phyloP scores from a whole-genome alignment of 2,329 filamentous ascomycete species.

The Aspergillus terreus region DNA sequence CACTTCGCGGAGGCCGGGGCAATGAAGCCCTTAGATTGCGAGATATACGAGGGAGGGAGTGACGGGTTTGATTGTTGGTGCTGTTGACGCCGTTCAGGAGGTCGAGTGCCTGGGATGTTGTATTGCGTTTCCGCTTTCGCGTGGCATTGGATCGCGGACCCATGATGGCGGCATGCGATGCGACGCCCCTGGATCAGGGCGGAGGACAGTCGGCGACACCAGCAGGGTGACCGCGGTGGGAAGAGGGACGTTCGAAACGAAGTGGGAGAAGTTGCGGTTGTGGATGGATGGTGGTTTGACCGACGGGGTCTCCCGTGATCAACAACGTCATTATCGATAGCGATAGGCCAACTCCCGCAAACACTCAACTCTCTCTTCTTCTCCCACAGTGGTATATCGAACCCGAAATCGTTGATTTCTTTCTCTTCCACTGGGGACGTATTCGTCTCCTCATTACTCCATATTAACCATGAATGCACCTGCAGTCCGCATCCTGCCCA shows the following conservation, averaged over 20 bases:
- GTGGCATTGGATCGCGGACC: slow-evolving; percentile 5
- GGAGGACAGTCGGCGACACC: too few species aligned
- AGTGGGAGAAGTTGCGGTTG: background rate
- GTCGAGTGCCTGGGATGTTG: slow-evolving; percentile 15
- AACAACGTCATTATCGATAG: slow-evolving; percentile 6
- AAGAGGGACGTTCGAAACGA: background rate
- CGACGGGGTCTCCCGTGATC: slow-evolving; percentile 4
- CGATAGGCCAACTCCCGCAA: background rate
- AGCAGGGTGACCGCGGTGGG: background rate
- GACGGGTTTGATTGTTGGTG: background rate
- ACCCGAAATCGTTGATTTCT: background rate
- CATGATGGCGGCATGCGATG: background rate
- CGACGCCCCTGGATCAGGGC: too few species aligned
- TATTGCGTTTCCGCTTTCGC: slow-evolving; percentile 13
- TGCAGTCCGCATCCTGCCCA: slow-evolving; percentile 36
- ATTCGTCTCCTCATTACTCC: background rate
- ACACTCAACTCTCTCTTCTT: background rate
- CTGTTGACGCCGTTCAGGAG: slow-evolving; percentile 19
- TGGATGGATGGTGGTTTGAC: background rate
- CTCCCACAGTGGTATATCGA: background rate
- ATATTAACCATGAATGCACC: slow-evolving; percentile 21
- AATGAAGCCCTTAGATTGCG: background rate
- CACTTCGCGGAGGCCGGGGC: slow-evolving; percentile 1
- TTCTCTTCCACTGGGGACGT: background rate
- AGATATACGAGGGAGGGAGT: slow-evolving; percentile 4